Evolutionary conservation across 2,329 filamentous ascomycete genomes (phyloP), one percentile per base, ranked within the genome.

Genomic region (Hypoxylon sp.): DNA sequence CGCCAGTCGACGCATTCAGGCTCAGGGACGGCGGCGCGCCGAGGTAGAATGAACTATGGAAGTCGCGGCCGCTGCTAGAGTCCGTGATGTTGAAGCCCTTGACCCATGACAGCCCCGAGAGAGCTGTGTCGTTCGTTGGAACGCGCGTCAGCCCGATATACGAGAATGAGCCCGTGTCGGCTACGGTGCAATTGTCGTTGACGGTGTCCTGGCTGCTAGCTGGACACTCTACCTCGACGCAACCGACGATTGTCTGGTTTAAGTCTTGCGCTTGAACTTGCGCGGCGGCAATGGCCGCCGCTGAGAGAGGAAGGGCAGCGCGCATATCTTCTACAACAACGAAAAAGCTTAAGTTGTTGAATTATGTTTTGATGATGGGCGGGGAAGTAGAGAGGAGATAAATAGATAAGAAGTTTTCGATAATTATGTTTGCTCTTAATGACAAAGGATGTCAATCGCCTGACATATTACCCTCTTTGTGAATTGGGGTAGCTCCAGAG

Each of bases 241-340:
- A 76, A 13, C 74, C 73, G 19, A 75, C 71, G 29, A 76, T 75
- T 2, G 71, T 75, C 17, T 60, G 37, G 35, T 69, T 70, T 13
- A 74, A 62, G 17, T 74, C 72, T 54, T 69, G 66, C 1, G 66
- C 66, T 8, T 71, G 68, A 26, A 59, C 61, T 19, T 42, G 58
- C 3, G 62, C 22, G 6, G 59, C 71, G 2, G 61, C 64, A 14
- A 60, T 10, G 4, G 52, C 61, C 13, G 68, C 24, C 10, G 60
- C 53, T 2, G 64, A 22, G 42, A 60, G 26, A 33, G 52, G 50
- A 13, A 58, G 3, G 10, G 29, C 17, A 31, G 22, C 31, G 33
- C 58, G 60, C 52, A 70, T 39, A 35, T 62, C 33, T 19, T 39
- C 33, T 42, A 29, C 13, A 9, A 24, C 17, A 42, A 10, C 6